These are phyloP conservation scores for Abrus precatorius DNA, from an alignment of 306 rosid species.

Conservation along the genomic window DNA sequence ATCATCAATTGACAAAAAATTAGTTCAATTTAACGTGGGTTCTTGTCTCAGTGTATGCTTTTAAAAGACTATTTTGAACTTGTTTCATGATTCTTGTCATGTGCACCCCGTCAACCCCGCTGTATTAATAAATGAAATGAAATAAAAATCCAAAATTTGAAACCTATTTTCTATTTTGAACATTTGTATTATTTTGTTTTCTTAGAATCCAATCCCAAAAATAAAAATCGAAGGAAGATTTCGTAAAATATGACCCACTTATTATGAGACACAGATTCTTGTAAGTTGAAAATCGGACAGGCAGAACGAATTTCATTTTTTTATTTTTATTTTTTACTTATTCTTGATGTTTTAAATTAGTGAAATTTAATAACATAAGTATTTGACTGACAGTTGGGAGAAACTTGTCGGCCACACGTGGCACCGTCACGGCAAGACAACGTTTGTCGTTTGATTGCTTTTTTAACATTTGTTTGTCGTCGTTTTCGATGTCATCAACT, in stretches of 20 bases:
- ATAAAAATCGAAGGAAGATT: neutral
- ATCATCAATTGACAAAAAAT: no score
- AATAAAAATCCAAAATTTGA: neutral
- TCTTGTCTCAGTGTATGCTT: neutral
- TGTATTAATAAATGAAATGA: neutral
- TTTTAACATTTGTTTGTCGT: constrained; percentile 16
- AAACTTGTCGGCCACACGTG: constrained; percentile 5
- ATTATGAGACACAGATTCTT: neutral
- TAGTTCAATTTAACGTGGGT: no score
- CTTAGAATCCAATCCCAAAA: neutral
- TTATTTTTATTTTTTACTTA: neutral
- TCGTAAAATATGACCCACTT: neutral
- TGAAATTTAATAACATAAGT: neutral
- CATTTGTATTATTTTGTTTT: neutral
- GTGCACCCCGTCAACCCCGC: neutral
- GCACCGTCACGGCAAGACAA: constrained; percentile 35
- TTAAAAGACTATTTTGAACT: neutral
- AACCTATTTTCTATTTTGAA: neutral
- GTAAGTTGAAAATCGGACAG: neutral
- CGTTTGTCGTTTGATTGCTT: constrained; percentile 42
- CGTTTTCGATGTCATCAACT: constrained; percentile 29
- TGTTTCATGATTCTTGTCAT: neutral
- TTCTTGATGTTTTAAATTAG: neutral
- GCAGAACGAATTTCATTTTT: neutral
- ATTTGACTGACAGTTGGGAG: constrained; percentile 33